Base-by-base conservation (phyloP, 2,329 filamentous ascomycete genomes). In the Alternaria viburni region DNA sequence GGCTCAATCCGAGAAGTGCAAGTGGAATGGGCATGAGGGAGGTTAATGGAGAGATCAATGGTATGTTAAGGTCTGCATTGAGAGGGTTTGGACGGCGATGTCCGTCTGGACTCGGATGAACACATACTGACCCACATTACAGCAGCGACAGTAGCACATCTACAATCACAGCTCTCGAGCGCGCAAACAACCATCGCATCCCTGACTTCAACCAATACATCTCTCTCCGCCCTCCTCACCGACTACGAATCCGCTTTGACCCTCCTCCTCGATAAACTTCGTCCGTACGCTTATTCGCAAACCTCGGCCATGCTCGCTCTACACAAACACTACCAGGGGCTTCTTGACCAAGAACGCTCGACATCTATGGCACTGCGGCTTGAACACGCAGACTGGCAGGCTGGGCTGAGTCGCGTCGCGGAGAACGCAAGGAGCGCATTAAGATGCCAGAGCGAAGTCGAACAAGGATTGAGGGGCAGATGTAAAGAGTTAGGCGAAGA, bases 341-440 rank as follows among this genome's bases (percentile, higher is more conserved):
- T 85, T 7, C 74, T 85, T 11, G 78, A 83, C 23, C 71, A 80
- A 46, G 79, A 82, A 36, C 80, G 83, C 47, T 75, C 74, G 11
- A 81, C 82, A 47, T 81, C 79, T 45, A 78, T 85, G 64, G 79
- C 84, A 56, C 72, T 84, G 57, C 77, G 84, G 44, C 71, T 85
- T 19, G 82, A 82, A 60, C 83, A 85, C 61, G 80, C 83, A 52
- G 80, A 81, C 49, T 85, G 83, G 83, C 84, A 86, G 69, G 81
- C 81, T 4, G 79, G 81, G 1, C 61, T 85, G 59, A 74, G 78
- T 8, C 69, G 82, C 5, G 76, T 85, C 23, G 81, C 81, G 5
- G 81, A 82, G 49, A 79, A 77, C 28, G 79, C 83, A 12, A 71
- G 82, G 23, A 62, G 67, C 12, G 82, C 83, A 49, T 61, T 83